A percentile compares a stretch with the other conserved stretches of the same genome.
Conservation (phyloP, 2,329 filamentous ascomycete genomes). For the Tolypocladium album region DNA sequence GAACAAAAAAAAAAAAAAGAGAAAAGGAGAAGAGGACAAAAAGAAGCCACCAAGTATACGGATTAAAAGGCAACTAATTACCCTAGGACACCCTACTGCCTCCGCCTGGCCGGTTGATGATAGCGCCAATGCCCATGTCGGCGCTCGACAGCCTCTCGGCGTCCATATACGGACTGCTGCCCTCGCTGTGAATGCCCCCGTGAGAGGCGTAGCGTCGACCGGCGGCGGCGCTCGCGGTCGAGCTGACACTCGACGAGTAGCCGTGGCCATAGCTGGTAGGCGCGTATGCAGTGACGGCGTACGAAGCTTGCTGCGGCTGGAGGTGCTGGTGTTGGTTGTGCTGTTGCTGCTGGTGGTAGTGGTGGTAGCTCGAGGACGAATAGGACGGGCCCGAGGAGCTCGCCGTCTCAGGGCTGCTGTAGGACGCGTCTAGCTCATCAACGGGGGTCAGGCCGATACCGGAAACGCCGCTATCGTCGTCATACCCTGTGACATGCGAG, state of each 20-base stretch:
- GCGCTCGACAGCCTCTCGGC: constrained; percentile 40
- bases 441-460: constrained; percentile 47
- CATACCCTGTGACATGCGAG: constrained; percentile 34
- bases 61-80: neutral
- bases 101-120: constrained; percentile 40
- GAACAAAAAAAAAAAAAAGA: too few species aligned
- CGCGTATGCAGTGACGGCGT: constrained; percentile 4
- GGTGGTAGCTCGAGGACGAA: constrained; percentile 12
- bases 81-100: constrained; percentile 8
- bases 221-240: constrained; percentile 23
- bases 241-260: constrained; percentile 45
- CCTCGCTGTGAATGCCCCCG: constrained; percentile 18
- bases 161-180: constrained; percentile 35
- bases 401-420: constrained; percentile 43
- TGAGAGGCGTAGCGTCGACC: constrained; percentile 21
- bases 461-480: constrained; percentile 64
- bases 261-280: constrained; percentile 23
- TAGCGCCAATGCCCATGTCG: constrained; percentile 50
- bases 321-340: constrained; percentile 9
- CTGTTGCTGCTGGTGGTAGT: constrained; percentile 16
- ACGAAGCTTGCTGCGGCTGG: constrained; percentile 14
- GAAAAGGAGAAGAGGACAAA: neutral
- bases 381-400: constrained; percentile 18
- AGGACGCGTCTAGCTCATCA: constrained; percentile 47
- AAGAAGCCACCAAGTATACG: neutral